Base-by-base conservation (phyloP, 2,329 filamentous ascomycete species). In the Aspergillus tamarii region DNA sequence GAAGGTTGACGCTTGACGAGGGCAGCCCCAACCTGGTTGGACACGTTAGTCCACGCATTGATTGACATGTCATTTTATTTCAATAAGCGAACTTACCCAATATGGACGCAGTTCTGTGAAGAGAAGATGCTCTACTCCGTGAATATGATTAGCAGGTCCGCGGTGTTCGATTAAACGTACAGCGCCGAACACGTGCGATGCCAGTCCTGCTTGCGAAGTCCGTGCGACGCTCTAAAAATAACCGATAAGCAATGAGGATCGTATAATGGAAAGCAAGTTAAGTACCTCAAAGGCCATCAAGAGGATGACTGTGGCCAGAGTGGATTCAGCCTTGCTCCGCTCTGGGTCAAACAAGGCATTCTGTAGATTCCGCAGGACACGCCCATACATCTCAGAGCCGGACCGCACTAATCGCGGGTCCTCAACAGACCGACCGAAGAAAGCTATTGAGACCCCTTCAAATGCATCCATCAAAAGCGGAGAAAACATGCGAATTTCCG, bases 61-160 rank as follows among this genome's bases (percentile, higher is more conserved):
- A 14, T n/a, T 59, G 23, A 16, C 23, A 57, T 39, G 19, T 26
- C 12, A 45, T 39, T 39, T 21, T 2, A 57, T 9, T 53, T 7
- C 19, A 43, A 7, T 6, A 16, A 14, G 14, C 19, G 23, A 48
- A 64, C 72, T 59, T 70, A 78, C 77, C 77, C 76, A 79, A 57
- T 78, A 79, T 14, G 77, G 77, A 28, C 77, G 72, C 28, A 79
- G 67, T 55, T 79, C 77, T 3, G 76, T 76, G 53, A 77, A 79
- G 8, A 78, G 60, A 4, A 77, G 65, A 68, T 79, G 77, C 55
- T 79, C 77, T 3, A 79, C 75, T 1, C 77, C 77, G 62, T 76
- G 75, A 57, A 78, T 74, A 63, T 79, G 77, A 41, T 74, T 78
- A 56, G 78, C 76, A 0, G 77, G 76, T 10, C 77, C 77, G 34